A percentile compares a stretch with the other conserved stretches of the same genome.
These are phyloP conservation scores for Venturiaceae sp. DNA, from an alignment of 2,329 filamentous ascomycete genomes.

Conservation along the genomic window DNA sequence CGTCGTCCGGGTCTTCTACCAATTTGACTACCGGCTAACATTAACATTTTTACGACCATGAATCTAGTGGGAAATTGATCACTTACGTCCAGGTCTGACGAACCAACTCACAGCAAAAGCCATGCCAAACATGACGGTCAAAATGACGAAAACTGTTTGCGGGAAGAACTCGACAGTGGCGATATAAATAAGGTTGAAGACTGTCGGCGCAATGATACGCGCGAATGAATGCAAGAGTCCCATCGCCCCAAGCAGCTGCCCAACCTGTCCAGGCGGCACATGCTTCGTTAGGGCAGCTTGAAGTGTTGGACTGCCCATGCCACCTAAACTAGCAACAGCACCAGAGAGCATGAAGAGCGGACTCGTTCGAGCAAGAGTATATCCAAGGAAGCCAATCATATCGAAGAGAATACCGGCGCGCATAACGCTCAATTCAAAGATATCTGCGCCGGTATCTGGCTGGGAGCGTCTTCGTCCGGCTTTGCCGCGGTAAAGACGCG, in stretches of 20 bases:
- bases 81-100: conserved; percentile 65
- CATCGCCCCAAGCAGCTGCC: conserved; percentile 79
- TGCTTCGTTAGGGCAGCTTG: conserved; percentile 86
- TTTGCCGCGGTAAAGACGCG: conserved; percentile 61
- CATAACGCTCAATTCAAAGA: conserved; percentile 67
- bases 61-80: neutral
- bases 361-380: conserved; percentile 53
- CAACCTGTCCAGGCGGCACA: conserved; percentile 70
- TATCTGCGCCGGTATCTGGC: conserved; percentile 56
- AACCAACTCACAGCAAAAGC: conserved; percentile 60
- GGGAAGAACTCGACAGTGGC: conserved; percentile 68
- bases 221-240: conserved; percentile 78
- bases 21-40: neutral
- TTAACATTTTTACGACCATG: neutral
- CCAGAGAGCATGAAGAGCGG: conserved; percentile 62
- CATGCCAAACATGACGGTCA: conserved; percentile 56
- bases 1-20: neutral
- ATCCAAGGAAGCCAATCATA: conserved; percentile 65
- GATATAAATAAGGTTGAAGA: conserved; percentile 83
- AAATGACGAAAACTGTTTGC: conserved; percentile 72
- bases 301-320: conserved; percentile 75
- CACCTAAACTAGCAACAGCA: conserved; percentile 65
- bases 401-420: conserved; percentile 69
- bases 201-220: conserved; percentile 65
- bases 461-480: conserved; percentile 9